Evolutionary conservation across 2,329 filamentous ascomycete genomes (phyloP).

Genomic region (Dryadomyces sulphureus): DNA sequence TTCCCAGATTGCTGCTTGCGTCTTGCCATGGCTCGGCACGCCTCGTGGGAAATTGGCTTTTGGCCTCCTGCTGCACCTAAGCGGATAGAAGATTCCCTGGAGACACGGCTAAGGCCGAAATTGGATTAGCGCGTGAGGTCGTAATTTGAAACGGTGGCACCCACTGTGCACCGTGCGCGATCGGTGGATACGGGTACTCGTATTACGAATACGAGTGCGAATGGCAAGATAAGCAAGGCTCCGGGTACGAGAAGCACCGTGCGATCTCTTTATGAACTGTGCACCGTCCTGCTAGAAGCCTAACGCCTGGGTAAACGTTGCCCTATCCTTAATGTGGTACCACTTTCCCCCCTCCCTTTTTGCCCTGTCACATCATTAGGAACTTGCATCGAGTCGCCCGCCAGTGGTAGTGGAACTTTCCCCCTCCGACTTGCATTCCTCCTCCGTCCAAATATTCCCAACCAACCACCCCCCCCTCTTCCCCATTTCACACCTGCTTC

Average conservation of each 20-base stretch:
- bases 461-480: constrained; percentile 5
- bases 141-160: constrained; percentile 9
- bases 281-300: neutral
- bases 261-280: too few relatives aligned
- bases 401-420: constrained; percentile 4
- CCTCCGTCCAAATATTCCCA: constrained; percentile 5
- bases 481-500: constrained; percentile 1
- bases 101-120: neutral
- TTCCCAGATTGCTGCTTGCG: neutral
- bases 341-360: neutral
- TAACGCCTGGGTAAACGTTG: neutral
- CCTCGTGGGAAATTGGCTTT: constrained; percentile 3
- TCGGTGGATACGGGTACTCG: too few relatives aligned
- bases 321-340: neutral
- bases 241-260: too few relatives aligned
- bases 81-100: constrained; percentile 4
- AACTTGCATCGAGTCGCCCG: constrained; percentile 2
- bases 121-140: constrained; percentile 4
- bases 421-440: neutral
- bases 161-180: neutral
- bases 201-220: too few relatives aligned
- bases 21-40: neutral
- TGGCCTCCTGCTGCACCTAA: too few relatives aligned
- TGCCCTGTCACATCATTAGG: neutral
- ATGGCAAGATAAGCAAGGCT: too few relatives aligned